These are phyloP conservation scores for Musa schizocarpa DNA, from an alignment of 176 grass and related monocot genomes.

Conservation along the genomic window DNA sequence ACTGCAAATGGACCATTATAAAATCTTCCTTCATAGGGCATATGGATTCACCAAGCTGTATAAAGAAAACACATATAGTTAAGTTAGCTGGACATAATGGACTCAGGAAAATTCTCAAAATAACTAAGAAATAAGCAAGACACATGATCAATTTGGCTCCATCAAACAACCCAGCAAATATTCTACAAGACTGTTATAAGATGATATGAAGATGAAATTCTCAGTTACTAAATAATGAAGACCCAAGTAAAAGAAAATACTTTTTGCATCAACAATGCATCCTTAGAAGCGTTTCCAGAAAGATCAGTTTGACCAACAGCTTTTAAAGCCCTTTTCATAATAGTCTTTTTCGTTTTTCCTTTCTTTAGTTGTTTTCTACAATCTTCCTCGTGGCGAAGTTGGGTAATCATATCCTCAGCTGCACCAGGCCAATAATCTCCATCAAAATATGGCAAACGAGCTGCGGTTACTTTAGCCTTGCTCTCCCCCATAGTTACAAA, in stretches of 20 bases:
- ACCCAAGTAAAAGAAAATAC: slow-evolving; percentile 3
- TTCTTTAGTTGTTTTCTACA: slow-evolving; percentile 73
- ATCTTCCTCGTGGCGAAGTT: slow-evolving; percentile 9
- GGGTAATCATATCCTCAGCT: slow-evolving; percentile 16
- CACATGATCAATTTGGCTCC: background rate
- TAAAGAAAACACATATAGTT: slow-evolving; percentile 12
- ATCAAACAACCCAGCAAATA: background rate
- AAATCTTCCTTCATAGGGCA: slow-evolving; percentile 20
- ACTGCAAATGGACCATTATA: slow-evolving; percentile 17
- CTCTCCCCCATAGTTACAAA: slow-evolving; percentile 61
- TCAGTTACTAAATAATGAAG: background rate
- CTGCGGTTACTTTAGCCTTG: slow-evolving; percentile 24
- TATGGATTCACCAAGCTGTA: slow-evolving; percentile 51
- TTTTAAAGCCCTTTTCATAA: slow-evolving; percentile 11
- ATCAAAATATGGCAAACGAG: slow-evolving; percentile 17
- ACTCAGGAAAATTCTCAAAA: background rate
- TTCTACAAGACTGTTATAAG: no score
- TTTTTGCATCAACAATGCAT: slow-evolving; percentile 16
- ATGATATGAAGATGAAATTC: background rate
- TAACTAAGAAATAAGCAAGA: background rate
- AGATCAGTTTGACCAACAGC: slow-evolving; percentile 14
- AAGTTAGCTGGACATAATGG: background rate
- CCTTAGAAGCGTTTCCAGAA: slow-evolving; percentile 6
- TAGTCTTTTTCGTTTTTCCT: slow-evolving; percentile 18
- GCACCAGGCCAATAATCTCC: slow-evolving; percentile 20